These are phyloP conservation scores for Papiliotrema terrestris DNA, from an alignment of 1,284 basidiomycete genomes.

Conservation along the genomic window DNA sequence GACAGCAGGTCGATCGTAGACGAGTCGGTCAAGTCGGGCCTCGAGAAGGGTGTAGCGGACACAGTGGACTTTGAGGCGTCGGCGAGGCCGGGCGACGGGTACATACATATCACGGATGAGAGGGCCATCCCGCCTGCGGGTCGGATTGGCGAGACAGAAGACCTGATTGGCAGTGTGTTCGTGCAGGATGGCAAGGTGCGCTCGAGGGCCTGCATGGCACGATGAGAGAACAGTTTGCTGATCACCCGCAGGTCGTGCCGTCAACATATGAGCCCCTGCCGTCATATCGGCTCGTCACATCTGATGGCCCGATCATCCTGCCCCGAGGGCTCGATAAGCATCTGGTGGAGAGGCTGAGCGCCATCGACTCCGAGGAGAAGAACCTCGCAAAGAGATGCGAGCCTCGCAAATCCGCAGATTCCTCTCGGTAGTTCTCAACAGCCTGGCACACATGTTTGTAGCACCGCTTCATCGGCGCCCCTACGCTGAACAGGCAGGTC, in stretches of 20 bases:
- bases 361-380: slow-evolving; percentile 29
- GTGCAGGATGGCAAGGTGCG: slow-evolving; percentile 45
- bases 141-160: slow-evolving; percentile 48
- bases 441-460: too few relatives aligned
- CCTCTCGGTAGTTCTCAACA: too few relatives aligned
- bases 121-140: slow-evolving; percentile 44
- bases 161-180: slow-evolving; percentile 46
- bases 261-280: slow-evolving; percentile 44
- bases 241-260: slow-evolving; percentile 28
- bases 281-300: slow-evolving; percentile 43
- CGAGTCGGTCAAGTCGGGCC: slow-evolving; percentile 4
- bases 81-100: slow-evolving; percentile 43
- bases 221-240: background rate
- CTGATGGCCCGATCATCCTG: slow-evolving; percentile 38
- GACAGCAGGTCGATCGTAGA: slow-evolving; percentile 9
- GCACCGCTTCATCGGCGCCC: too few relatives aligned
- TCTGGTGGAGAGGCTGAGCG: slow-evolving; percentile 29
- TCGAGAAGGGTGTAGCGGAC: slow-evolving; percentile 10
- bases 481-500: too few relatives aligned
- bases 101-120: slow-evolving; percentile 47
- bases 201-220: background rate
- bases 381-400: background rate
- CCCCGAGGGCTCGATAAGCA: slow-evolving; percentile 42
- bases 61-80: slow-evolving; percentile 39
- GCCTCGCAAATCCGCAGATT: too few relatives aligned